phyloP scores from a whole-genome alignment of 345 rosid genomes.

The Pistacia integerrima region DNA sequence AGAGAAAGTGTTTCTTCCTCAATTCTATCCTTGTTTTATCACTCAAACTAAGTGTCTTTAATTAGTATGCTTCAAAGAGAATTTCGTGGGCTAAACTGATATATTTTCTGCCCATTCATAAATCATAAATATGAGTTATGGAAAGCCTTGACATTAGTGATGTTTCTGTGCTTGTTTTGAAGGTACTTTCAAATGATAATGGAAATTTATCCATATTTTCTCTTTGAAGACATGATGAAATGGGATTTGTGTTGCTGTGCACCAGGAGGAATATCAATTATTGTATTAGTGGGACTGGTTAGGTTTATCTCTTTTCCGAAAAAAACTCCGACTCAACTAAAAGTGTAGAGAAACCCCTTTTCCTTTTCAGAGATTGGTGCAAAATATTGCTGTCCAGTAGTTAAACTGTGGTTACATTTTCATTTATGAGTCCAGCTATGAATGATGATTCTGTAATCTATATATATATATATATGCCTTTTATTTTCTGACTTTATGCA shows the following conservation, averaged over 20 bases:
- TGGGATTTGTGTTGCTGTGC: slow-evolving; percentile 7
- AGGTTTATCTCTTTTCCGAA: not conserved
- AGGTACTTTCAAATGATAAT: too few relatives aligned
- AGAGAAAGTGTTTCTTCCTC: too few relatives aligned
- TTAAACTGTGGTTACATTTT: not conserved
- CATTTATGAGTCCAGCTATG: not conserved
- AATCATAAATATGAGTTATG: too few relatives aligned
- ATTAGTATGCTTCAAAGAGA: too few relatives aligned
- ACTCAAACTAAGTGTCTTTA: too few relatives aligned
- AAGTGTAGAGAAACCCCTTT: not conserved
- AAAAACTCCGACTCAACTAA: slow-evolving; percentile 1
- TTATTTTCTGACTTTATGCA: not conserved
- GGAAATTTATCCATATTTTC: not conserved
- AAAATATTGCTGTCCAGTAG: not conserved
- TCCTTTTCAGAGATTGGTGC: not conserved
- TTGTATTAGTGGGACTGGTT: slow-evolving; percentile 2
- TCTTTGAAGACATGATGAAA: not conserved
- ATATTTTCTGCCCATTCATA: too few relatives aligned
- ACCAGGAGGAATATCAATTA: slow-evolving; percentile 10
- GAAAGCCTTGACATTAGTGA: too few relatives aligned
- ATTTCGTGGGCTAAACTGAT: too few relatives aligned
- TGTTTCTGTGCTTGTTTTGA: too few relatives aligned
- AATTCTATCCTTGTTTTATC: too few relatives aligned
- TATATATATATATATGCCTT: not conserved
- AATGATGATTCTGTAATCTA: not conserved